Evolutionary conservation across 345 rosid genomes (phyloP).

Genomic region (Tarenaya hassleriana): DNA sequence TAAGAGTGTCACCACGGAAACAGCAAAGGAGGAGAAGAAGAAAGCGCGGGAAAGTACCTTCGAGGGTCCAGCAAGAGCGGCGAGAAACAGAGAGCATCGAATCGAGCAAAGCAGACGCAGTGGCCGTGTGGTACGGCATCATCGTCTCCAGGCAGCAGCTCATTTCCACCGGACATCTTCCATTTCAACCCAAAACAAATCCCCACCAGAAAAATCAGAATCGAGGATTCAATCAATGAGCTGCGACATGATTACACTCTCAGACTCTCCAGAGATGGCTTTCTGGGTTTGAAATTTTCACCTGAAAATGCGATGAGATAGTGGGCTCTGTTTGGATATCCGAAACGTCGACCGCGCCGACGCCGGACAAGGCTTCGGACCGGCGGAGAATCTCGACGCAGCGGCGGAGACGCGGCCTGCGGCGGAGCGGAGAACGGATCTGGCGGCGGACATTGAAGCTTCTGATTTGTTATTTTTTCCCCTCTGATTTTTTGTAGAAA

Average conservation of each 20-base stretch:
- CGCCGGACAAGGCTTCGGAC: conserved; percentile 28
- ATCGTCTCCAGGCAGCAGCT: conserved; percentile 70
- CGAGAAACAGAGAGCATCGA: conserved; percentile 74
- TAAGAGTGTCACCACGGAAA: too few species aligned
- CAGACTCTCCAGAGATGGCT: neutral
- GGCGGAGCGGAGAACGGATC: conserved; percentile 56
- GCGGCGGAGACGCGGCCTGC: conserved; percentile 29
- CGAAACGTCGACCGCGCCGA: conserved; percentile 40
- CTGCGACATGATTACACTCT: neutral
- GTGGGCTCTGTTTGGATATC: conserved; percentile 41
- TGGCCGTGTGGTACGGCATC: conserved; percentile 83
- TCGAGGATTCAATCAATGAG: neutral
- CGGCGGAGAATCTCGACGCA: conserved; percentile 30
- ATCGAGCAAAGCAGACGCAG: conserved; percentile 85
- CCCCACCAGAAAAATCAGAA: neutral
- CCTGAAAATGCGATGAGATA: conserved; percentile 60
- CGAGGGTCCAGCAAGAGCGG: too few species aligned
- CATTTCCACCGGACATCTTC: conserved; percentile 56
- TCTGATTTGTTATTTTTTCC: neutral
- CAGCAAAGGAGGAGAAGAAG: too few species aligned
- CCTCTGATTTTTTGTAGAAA: conserved; percentile 1
- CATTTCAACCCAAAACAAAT: too few species aligned
- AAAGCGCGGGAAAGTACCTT: too few species aligned
- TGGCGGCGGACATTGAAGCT: conserved; percentile 57
- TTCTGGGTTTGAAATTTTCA: conserved; percentile 15